phyloP scores from a whole-genome alignment of 129 eudicot genomes.

The Ambrosia trifida region DNA sequence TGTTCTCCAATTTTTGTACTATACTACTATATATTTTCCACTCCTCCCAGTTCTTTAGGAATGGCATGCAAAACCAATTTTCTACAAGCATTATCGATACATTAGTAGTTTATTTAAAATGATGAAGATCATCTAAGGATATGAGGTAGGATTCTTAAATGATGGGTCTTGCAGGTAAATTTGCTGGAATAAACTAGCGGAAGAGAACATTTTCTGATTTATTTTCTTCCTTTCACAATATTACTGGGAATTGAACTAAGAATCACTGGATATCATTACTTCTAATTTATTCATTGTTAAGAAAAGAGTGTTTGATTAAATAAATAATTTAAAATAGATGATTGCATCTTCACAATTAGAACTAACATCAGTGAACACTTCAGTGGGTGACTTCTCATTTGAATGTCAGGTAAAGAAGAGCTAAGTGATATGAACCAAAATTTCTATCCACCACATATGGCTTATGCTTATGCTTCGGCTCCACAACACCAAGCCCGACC shows the following conservation, averaged over 20 bases:
- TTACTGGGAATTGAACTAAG: conserved; percentile 13
- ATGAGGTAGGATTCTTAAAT: conserved; percentile 31
- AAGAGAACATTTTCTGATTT: conserved; percentile 21
- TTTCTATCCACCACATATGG: conserved; percentile 44
- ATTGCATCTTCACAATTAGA: conserved; percentile 14
- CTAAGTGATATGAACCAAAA: conserved; percentile 44
- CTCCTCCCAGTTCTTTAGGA: neutral
- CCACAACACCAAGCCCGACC: conserved; percentile 52
- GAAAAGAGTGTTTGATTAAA: conserved; percentile 10
- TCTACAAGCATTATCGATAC: conserved; percentile 11
- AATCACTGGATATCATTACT: conserved; percentile 5
- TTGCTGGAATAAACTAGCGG: conserved; percentile 30
- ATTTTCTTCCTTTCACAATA: conserved; percentile 14
- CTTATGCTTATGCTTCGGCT: conserved; percentile 45
- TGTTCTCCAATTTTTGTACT: neutral
- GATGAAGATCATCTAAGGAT: conserved; percentile 13
- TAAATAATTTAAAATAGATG: neutral
- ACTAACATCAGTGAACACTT: conserved; percentile 12
- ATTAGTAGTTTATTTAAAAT: conserved; percentile 6
- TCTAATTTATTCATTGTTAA: conserved; percentile 8
- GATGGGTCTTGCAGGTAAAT: conserved; percentile 28
- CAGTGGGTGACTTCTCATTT: conserved; percentile 40
- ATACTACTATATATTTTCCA: neutral
- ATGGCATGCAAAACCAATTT: conserved; percentile 3
- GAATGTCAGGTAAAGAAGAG: conserved; percentile 70